Evolutionary conservation across 176 grass and related monocot species (phyloP).

Genomic region (Avena sativa): DNA sequence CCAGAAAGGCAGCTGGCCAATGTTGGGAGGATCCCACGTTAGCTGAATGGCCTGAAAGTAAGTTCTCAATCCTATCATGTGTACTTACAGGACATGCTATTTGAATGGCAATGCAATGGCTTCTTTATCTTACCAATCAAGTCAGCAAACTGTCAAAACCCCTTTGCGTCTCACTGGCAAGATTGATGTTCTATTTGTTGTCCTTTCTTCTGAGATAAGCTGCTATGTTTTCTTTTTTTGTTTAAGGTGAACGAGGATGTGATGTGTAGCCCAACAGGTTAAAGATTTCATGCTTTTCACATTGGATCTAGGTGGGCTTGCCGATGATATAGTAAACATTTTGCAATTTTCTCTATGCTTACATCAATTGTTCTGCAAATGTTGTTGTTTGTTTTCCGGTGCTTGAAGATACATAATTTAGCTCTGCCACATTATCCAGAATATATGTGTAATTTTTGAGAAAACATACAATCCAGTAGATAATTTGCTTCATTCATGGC

Average conservation of each 20-base stretch:
- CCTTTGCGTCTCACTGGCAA: slow-evolving; percentile 32
- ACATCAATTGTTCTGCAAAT: slow-evolving; percentile 8
- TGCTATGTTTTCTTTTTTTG: slow-evolving; percentile 48
- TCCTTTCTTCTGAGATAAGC: slow-evolving; percentile 46
- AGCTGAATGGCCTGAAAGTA: slow-evolving; percentile 90
- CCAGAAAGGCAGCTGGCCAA: slow-evolving; percentile 83
- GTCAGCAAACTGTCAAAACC: slow-evolving; percentile 25
- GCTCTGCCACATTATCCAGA: neutral
- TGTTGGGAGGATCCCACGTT: slow-evolving; percentile 80
- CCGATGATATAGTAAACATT: slow-evolving; percentile 54
- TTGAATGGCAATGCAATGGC: neutral
- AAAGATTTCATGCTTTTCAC: slow-evolving; percentile 50
- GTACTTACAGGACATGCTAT: slow-evolving; percentile 20
- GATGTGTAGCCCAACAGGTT: slow-evolving; percentile 53
- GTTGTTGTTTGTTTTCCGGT: neutral
- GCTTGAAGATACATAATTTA: neutral
- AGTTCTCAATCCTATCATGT: slow-evolving; percentile 30
- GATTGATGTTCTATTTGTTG: slow-evolving; percentile 33
- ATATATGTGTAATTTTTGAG: neutral
- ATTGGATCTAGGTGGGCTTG: slow-evolving; percentile 65
- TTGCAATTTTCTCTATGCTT: slow-evolving; percentile 25
- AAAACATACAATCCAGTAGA: neutral
- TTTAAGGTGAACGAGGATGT: slow-evolving; percentile 56
- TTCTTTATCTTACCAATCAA: slow-evolving; percentile 27
- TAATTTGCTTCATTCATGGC: neutral